Evolutionary conservation across 306 rosid genomes (phyloP), one percentile per base, ranked within the genome.

Genomic region (Vigna nakashimae): DNA sequence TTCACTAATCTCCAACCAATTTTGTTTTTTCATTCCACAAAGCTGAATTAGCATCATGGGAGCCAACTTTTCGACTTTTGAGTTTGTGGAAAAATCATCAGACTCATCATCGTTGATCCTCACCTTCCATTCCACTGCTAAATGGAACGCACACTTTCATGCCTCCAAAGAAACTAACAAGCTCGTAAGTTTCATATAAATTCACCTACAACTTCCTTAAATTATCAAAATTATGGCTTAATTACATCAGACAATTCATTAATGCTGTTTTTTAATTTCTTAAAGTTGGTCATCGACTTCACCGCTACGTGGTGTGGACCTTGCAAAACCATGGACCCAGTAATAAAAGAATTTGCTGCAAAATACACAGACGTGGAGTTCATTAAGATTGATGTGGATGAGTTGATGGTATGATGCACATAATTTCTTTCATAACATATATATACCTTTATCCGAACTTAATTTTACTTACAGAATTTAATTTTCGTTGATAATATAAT

Each of bases 261-360:
- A 64, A 17, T n/a, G 18, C 28, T 64, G 0, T 6, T 6, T 7
- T 36, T 30, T 32, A 62, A 30, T 49, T 32, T 26, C 58, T 22
- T 79, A 71, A 58, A 93, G 98, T 38, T 89, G 88, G 96, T 94
- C 86, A 73, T 94, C n/a, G 91, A 91, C 73, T 94, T 94, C 86
- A 84, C 97, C 11, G 97, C 98, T 65, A 65, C 89, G 2, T 94
- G 97, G 97, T 94, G 98, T 56, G 93, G 86, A 81, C 96, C 97
- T 40, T 94, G 98, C 84, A 86, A 86, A 68, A 20, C 45, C 24
- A 94, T 94, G 88, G 91, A 89, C 42, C 94, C 96, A 49, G 60
- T 62, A 6, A 73, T 94, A 64, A 78, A 83, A 74, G 91, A 88
- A 42, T 85, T 84, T 74, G 84, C 91, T 49, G 82, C 79, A 14